Conservation (phyloP, 352 stramenopile species). For the Globisporangium mamillatum region DNA sequence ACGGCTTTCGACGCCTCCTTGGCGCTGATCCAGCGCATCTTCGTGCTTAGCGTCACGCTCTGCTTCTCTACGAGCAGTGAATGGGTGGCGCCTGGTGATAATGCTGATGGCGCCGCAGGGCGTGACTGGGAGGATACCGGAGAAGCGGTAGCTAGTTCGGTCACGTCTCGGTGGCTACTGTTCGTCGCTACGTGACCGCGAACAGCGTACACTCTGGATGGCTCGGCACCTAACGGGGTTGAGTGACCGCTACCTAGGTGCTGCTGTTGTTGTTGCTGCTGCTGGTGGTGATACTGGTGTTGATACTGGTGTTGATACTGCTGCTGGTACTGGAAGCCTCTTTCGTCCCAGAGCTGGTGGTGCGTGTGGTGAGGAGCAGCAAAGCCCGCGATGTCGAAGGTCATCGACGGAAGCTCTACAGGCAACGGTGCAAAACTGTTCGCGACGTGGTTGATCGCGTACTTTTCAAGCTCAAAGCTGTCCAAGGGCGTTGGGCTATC, state of each 20-base stretch:
- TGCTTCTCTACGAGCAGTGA: conserved; percentile 11
- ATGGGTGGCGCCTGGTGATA: not conserved
- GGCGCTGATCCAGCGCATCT: conserved; percentile 78
- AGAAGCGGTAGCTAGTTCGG: not conserved
- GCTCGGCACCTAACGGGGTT: not conserved
- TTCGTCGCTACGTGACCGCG: not conserved
- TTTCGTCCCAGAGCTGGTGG: not conserved
- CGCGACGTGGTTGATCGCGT: conserved; percentile 10
- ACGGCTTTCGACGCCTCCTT: conserved; percentile 81
- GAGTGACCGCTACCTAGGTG: not conserved
- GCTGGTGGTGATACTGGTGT: not conserved
- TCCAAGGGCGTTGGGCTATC: not conserved
- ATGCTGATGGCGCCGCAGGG: not conserved
- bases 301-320: not conserved
- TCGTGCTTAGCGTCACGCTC: conserved; percentile 20
- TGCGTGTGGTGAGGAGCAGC: not conserved
- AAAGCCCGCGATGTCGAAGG: conserved; percentile 3
- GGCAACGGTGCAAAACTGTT: not conserved
- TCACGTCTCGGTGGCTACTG: not conserved
- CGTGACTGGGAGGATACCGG: not conserved
- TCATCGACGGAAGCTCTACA: not conserved
- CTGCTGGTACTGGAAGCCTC: not conserved
- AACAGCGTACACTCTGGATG: not conserved
- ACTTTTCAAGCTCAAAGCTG: conserved; percentile 10
- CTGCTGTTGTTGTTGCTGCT: not conserved